Percentiles rank a stretch among this genome's conserved stretches.
Evolutionary conservation across 1,284 basidiomycete genomes (phyloP).

Genomic region (Coriolopsis trogii): DNA sequence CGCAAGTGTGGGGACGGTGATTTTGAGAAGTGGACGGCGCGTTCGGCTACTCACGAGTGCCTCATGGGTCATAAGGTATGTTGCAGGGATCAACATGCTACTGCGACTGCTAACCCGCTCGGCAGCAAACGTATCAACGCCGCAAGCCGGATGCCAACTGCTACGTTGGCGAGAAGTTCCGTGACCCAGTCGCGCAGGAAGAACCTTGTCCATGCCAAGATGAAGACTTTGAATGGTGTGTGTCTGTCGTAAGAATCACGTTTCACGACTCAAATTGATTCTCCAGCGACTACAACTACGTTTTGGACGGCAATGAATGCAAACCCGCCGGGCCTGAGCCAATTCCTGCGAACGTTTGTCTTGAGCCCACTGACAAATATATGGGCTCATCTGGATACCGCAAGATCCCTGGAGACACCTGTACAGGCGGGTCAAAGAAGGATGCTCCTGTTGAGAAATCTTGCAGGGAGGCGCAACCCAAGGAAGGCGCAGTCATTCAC

Average conservation of each 20-base stretch:
- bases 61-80: conserved; percentile 93
- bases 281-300: conserved; percentile 87
- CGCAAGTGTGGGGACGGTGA: conserved; percentile 77
- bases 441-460: conserved; percentile 75
- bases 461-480: conserved; percentile 79
- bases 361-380: conserved; percentile 66
- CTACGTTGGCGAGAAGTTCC: conserved; percentile 91
- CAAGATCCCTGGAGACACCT: conserved; percentile 92
- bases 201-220: conserved; percentile 86
- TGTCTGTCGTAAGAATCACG: neutral
- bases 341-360: conserved; percentile 81
- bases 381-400: conserved; percentile 91
- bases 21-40: conserved; percentile 90
- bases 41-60: conserved; percentile 72
- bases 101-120: neutral
- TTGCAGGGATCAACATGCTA: neutral
- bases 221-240: conserved; percentile 92
- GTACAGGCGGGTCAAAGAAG: conserved; percentile 67
- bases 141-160: conserved; percentile 87
- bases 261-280: neutral
- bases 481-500: conserved; percentile 72
- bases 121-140: conserved; percentile 92
- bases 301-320: conserved; percentile 74
- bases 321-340: conserved; percentile 84
- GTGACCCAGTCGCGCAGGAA: conserved; percentile 82